Evolutionary conservation across 2,329 filamentous ascomycete species (phyloP).

Genomic region (Penicillium sclerotigenum): DNA sequence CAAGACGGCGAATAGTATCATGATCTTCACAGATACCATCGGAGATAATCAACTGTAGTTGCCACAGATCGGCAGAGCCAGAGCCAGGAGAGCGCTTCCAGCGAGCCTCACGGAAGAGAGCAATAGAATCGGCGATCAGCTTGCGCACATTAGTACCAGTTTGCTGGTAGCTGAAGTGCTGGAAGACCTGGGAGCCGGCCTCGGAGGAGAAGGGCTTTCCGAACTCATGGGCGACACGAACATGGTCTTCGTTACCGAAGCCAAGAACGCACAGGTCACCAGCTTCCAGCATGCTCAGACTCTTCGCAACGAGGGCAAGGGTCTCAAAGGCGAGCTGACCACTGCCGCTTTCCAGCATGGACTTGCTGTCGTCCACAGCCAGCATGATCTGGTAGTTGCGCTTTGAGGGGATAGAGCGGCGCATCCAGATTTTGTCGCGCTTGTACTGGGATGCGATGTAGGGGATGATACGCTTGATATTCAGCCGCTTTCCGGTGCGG

Average conservation of each 20-base stretch:
- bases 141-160: slow-evolving; percentile 79
- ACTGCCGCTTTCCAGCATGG: slow-evolving; percentile 80
- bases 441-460: slow-evolving; percentile 99
- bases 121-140: slow-evolving; percentile 73
- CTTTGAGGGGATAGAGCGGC: slow-evolving; percentile 84
- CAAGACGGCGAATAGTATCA: slow-evolving; percentile 73
- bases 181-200: slow-evolving; percentile 77
- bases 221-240: slow-evolving; percentile 83
- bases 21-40: slow-evolving; percentile 93
- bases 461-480: slow-evolving; percentile 98
- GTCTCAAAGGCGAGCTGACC: slow-evolving; percentile 87
- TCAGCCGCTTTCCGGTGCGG: slow-evolving; percentile 94
- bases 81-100: slow-evolving; percentile 53
- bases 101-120: slow-evolving; percentile 75
- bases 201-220: slow-evolving; percentile 76
- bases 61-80: slow-evolving; percentile 77
- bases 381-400: slow-evolving; percentile 96
- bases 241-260: slow-evolving; percentile 70
- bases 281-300: slow-evolving; percentile 86
- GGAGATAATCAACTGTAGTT: slow-evolving; percentile 86
- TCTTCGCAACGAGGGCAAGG: slow-evolving; percentile 82
- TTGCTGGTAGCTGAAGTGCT: slow-evolving; percentile 81
- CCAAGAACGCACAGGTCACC: slow-evolving; percentile 89
- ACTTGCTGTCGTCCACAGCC: slow-evolving; percentile 91
- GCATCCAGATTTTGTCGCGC: slow-evolving; percentile 99